Percentiles rank a stretch among this genome's conserved stretches.
Conservation (phyloP, 306 rosid species). For the Astragalus glycyphyllos region DNA sequence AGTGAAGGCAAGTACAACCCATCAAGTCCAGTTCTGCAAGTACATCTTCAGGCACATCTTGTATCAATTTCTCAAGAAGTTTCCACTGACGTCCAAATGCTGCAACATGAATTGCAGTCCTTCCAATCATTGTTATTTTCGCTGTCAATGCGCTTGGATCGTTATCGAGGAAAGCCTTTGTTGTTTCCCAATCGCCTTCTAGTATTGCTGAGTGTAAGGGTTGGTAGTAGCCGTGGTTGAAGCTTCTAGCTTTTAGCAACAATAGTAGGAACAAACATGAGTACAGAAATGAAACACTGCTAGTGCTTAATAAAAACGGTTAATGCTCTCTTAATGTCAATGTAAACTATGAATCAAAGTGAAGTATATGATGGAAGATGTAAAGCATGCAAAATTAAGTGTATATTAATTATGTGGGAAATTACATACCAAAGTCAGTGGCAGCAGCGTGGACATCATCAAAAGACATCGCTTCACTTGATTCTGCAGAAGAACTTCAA, state of each 20-base stretch:
- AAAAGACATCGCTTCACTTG: slow-evolving; percentile 7
- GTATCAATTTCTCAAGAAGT: slow-evolving; percentile 48
- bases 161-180: slow-evolving; percentile 43
- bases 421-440: slow-evolving; percentile 47
- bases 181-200: slow-evolving; percentile 59
- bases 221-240: slow-evolving; percentile 50
- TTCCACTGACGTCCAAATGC: slow-evolving; percentile 55
- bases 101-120: slow-evolving; percentile 53
- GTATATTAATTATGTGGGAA: too few species aligned
- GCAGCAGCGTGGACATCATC: slow-evolving; percentile 38
- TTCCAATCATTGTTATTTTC: slow-evolving; percentile 42
- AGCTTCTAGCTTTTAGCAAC: slow-evolving; percentile 49
- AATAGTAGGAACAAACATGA: slow-evolving; percentile 4
- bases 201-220: slow-evolving; percentile 53
- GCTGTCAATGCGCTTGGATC: slow-evolving; percentile 54
- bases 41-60: slow-evolving; percentile 39
- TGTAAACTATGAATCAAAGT: too few species aligned
- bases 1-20: slow-evolving; percentile 57
- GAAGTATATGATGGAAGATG: too few species aligned
- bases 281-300: neutral
- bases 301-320: too few species aligned
- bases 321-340: neutral
- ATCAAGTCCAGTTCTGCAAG: slow-evolving; percentile 43
- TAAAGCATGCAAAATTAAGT: too few species aligned
- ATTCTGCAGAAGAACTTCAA: slow-evolving; percentile 15